Percentiles rank a stretch among this genome's conserved stretches.
These are phyloP conservation scores for Leptographium procerum DNA, from an alignment of 2,329 filamentous ascomycete genomes.

Conservation along the genomic window DNA sequence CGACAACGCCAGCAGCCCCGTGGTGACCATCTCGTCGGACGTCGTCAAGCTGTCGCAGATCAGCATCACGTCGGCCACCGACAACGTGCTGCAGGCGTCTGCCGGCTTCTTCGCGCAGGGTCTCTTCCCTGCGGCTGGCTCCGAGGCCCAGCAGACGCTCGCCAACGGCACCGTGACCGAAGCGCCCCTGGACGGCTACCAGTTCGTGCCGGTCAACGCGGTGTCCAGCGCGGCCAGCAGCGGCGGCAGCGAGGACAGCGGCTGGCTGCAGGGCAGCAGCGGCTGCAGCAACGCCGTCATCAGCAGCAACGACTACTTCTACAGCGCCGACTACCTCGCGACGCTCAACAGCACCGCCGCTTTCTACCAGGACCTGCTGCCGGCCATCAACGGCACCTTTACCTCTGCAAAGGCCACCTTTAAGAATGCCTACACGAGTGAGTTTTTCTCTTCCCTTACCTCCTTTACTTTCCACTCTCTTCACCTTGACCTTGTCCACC, in stretches of 20 bases:
- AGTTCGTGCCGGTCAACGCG: constrained; percentile 65
- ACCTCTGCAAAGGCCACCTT: constrained; percentile 33
- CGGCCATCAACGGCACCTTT: constrained; percentile 44
- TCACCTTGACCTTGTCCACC: background rate
- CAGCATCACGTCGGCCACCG: constrained; percentile 57
- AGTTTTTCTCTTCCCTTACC: constrained; percentile 14
- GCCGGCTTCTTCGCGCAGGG: constrained; percentile 73
- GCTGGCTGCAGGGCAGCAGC: constrained; percentile 48
- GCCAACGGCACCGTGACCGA: constrained; percentile 57
- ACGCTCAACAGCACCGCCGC: constrained; percentile 40
- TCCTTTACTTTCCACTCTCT: background rate
- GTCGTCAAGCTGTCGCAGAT: constrained; percentile 61
- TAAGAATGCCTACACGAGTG: constrained; percentile 52
- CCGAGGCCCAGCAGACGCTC: constrained; percentile 45
- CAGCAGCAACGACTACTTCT: constrained; percentile 44
- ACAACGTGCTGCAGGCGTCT: constrained; percentile 70
- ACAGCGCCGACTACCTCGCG: constrained; percentile 31
- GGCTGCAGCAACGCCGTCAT: constrained; percentile 43
- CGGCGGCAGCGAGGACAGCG: constrained; percentile 41
- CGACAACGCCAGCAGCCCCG: constrained; percentile 43
- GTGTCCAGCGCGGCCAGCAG: constrained; percentile 43
- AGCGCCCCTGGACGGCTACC: constrained; percentile 67
- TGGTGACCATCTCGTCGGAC: constrained; percentile 55
- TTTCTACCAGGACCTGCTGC: constrained; percentile 45
- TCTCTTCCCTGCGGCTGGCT: constrained; percentile 68